A percentile compares a stretch with the other conserved stretches of the same genome.
phyloP scores from a whole-genome alignment of 129 eudicot species.

The Ambrosia artemisiifolia region DNA sequence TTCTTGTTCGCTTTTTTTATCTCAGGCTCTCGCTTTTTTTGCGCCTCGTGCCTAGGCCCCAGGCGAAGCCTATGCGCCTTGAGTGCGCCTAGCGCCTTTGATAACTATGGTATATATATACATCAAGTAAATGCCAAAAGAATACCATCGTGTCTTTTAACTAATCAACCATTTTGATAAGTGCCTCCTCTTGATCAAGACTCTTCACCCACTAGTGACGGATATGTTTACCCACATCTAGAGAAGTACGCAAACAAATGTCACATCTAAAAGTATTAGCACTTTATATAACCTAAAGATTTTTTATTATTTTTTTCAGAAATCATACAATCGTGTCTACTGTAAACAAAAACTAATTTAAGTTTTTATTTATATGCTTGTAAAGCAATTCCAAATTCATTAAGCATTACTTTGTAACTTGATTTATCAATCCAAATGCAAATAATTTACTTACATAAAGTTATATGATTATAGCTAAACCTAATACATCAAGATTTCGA shows the following conservation, averaged over 20 bases:
- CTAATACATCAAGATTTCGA: slow-evolving; percentile 32
- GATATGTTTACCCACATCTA: not conserved
- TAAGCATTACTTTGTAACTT: not conserved
- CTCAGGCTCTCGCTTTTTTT: too few species aligned
- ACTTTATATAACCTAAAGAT: not conserved
- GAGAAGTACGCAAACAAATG: not conserved
- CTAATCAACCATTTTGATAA: not conserved
- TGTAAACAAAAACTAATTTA: not conserved
- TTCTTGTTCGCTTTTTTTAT: too few species aligned
- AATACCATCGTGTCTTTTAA: not conserved
- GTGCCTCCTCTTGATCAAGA: slow-evolving; percentile 9
- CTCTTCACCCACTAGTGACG: slow-evolving; percentile 12
- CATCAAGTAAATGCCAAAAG: not conserved
- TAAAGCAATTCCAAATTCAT: not conserved
- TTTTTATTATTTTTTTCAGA: not conserved
- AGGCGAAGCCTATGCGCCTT: too few species aligned
- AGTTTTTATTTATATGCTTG: not conserved
- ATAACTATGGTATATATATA: too few species aligned
- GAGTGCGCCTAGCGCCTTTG: too few species aligned
- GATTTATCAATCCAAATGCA: not conserved
- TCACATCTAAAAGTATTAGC: not conserved
- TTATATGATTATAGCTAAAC: slow-evolving; percentile 18
- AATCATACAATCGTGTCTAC: not conserved
- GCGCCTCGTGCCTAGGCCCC: too few species aligned
- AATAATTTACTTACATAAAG: not conserved